A percentile compares a stretch with the other conserved stretches of the same genome.
phyloP scores from a whole-genome alignment of 2,329 filamentous ascomycete genomes.

The Monosporascus sp. region DNA sequence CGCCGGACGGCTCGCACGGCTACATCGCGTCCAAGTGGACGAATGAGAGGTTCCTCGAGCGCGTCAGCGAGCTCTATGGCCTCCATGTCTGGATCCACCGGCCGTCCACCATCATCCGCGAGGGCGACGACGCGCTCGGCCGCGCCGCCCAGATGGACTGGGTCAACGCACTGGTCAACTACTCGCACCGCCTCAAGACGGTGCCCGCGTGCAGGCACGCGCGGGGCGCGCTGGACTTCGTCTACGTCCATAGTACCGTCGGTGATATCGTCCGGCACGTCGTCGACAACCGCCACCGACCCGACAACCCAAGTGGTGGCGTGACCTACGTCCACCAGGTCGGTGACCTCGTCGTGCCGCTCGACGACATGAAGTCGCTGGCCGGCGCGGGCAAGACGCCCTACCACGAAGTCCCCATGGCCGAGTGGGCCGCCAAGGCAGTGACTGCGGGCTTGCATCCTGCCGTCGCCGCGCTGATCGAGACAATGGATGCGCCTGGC shows the following conservation, averaged over 20 bases:
- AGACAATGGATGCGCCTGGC: conserved; percentile 1
- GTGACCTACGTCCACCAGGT: neutral
- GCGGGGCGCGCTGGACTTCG: too few species aligned
- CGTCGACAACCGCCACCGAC: neutral
- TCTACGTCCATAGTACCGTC: conserved; percentile 3
- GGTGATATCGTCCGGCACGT: conserved; percentile 19
- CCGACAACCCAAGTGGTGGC: too few species aligned
- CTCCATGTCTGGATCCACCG: conserved; percentile 12
- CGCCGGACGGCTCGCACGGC: conserved; percentile 8
- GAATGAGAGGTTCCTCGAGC: conserved; percentile 26
- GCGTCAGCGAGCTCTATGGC: conserved; percentile 1
- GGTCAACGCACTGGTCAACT: conserved; percentile 43
- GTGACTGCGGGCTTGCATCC: conserved; percentile 3
- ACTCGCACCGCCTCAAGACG: conserved; percentile 5
- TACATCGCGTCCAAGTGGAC: too few species aligned
- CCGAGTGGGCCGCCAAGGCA: conserved; percentile 1
- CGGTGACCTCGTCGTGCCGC: neutral
- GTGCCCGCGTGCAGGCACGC: too few species aligned
- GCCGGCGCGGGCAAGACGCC: neutral
- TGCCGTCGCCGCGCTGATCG: conserved; percentile 5
- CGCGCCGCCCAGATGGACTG: conserved; percentile 56
- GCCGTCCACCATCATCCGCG: conserved; percentile 8
- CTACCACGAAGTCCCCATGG: neutral
- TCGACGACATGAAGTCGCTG: neutral
- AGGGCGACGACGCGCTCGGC: conserved; percentile 3